phyloP scores from a whole-genome alignment of 2,329 filamentous ascomycete genomes.

The Esteya vermicola region DNA sequence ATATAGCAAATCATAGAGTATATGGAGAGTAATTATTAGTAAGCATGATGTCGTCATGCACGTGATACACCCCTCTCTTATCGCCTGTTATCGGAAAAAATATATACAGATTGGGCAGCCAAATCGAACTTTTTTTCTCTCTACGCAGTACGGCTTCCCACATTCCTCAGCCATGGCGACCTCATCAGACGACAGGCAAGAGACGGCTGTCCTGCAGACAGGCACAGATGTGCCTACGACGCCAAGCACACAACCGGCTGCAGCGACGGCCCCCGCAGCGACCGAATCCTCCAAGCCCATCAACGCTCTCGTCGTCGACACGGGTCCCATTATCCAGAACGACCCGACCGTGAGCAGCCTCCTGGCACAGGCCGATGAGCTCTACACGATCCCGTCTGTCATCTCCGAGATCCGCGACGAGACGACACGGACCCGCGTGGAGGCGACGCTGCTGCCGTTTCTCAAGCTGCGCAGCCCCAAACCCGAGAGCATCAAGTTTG shows the following conservation, averaged over 20 bases:
- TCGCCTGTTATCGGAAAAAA: too few relatives aligned
- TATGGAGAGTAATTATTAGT: too few relatives aligned
- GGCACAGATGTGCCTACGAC: too few relatives aligned
- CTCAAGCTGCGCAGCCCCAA: conserved; percentile 61
- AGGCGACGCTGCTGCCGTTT: conserved; percentile 78
- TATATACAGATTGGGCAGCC: too few relatives aligned
- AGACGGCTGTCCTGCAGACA: background rate
- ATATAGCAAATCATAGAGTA: too few relatives aligned
- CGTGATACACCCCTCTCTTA: too few relatives aligned
- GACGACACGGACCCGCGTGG: conserved; percentile 63
- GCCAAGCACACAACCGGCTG: too few relatives aligned
- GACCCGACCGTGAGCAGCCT: conserved; percentile 74
- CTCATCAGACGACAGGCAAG: background rate
- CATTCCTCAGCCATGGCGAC: too few relatives aligned
- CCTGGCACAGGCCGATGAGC: conserved; percentile 57
- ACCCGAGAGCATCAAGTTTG: conserved; percentile 62
- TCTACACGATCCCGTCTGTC: conserved; percentile 77
- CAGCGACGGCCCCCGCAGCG: too few relatives aligned
- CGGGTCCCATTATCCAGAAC: conserved; percentile 88
- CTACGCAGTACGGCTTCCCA: too few relatives aligned
- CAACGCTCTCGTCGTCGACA: conserved; percentile 75
- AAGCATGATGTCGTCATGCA: too few relatives aligned
- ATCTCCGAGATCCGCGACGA: conserved; percentile 80
- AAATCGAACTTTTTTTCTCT: too few relatives aligned
- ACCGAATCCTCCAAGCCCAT: conserved; percentile 55